Evolutionary conservation across 768 basidiomycete genomes (phyloP), one percentile per base, ranked within the genome.

Genomic region (Dacryopinax primogenitus): DNA sequence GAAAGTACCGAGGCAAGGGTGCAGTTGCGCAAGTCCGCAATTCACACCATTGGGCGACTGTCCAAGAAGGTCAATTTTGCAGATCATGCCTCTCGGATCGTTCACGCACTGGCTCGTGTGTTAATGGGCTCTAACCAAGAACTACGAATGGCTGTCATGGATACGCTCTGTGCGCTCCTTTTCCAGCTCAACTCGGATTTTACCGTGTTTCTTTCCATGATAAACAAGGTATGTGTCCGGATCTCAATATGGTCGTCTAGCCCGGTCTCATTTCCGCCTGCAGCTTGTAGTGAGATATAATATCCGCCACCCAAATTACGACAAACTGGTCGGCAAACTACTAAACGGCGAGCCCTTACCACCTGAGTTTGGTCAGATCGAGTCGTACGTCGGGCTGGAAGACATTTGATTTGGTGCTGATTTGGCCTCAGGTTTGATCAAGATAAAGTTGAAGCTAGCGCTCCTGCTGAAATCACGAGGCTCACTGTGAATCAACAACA

Each of bases 401-500:
- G 62, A 62, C 86, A 90, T 70, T 84, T 77, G 67, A 65, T 64
- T 33, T 62, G 11, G 63, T 26, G n/a, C 62, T 68, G 37, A 62
- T 23, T 1, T 13, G 45, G 26, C 28, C 33, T 0, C 58, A 69
- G 68, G 44, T 63, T 62, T 45, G 45, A 36, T 62, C 65, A 68
- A 30, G 69, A 62, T 39, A 74, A 75, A 62, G 66, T 71, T 12
- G 72, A 71, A 26, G 71, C 71, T 12, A 73, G 74, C 1, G 73
- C 76, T 1, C 74, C 77, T 6, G 86, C 88, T 0, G 95, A 96
- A 70, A 84, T 90, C 1, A 84, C 86, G 33, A 94, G 90, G 77
- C 84, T 97, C 77, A 83, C 86, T 1, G 93, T 97, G 41, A 99
- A 99, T 71, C 96, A 98, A 74, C 92, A 95, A 69, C 91, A 95